Percentiles rank a stretch among this genome's conserved stretches.
These are phyloP conservation scores for Monosporascus cannonballus DNA, from an alignment of 2,329 filamentous ascomycete species.

Conservation along the genomic window DNA sequence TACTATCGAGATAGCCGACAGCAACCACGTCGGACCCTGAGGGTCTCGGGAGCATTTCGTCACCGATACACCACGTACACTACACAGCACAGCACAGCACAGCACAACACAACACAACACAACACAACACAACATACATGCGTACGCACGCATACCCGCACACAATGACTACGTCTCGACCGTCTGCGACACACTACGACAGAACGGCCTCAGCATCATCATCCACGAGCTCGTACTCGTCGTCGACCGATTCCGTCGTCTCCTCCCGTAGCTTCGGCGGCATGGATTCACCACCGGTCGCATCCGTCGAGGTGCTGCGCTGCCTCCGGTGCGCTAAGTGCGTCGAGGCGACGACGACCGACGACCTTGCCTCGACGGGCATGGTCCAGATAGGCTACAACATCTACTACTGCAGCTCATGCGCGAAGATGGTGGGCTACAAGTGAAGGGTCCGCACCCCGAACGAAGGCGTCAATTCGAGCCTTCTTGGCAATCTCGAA, in stretches of 20 bases:
- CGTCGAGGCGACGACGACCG: slow-evolving; percentile 55
- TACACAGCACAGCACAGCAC: no score
- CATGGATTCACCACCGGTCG: slow-evolving; percentile 45
- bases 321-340: slow-evolving; percentile 48
- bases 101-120: no score
- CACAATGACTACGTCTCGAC: slow-evolving; percentile 27
- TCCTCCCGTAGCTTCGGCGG: slow-evolving; percentile 35
- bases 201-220: slow-evolving; percentile 27
- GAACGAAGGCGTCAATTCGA: background rate
- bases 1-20: no score
- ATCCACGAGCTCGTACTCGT: slow-evolving; percentile 25
- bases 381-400: slow-evolving; percentile 62
- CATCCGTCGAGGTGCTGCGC: slow-evolving; percentile 49
- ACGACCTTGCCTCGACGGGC: slow-evolving; percentile 50
- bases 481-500: background rate
- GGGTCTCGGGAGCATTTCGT: no score
- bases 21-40: no score
- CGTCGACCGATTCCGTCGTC: slow-evolving; percentile 37
- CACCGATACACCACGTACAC: no score
- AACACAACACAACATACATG: background rate
- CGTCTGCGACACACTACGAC: slow-evolving; percentile 30
- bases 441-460: slow-evolving; percentile 35
- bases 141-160: slow-evolving; percentile 2
- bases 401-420: slow-evolving; percentile 61
- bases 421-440: slow-evolving; percentile 59